Base-by-base conservation (phyloP, 208 protist species). In the Lotmaria passim region DNA sequence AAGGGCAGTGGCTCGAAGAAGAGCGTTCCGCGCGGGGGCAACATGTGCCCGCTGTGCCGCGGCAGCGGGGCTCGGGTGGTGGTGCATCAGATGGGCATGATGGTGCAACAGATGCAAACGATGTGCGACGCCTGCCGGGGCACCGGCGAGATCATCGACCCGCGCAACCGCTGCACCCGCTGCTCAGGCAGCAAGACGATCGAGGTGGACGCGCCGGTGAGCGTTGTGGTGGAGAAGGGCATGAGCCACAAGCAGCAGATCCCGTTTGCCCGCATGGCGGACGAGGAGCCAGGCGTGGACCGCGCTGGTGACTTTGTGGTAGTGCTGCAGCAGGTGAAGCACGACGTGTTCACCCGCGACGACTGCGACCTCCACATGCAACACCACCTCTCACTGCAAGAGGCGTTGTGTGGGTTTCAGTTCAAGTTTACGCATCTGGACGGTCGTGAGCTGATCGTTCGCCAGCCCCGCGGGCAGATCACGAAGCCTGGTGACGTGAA, bases 31-130 rank as follows among this genome's bases (percentile, higher is more conserved):
- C 63, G 39, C 15, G 43, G 61, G 14, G 47, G 15, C 50, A 73
- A 64, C 10, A 53, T 60, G 23, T 99, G 98, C 75, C 58, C 69
- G 7, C 59, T 55, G 23, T 99, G 98, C 79, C 56, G 93, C n/a
- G 98, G 98, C 2, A 83, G 73, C 19, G 98, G 98, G 41, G 65
- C 90, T 24, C 82, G 90, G 21, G 64, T 98, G 24, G 66, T 96
- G 43, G 67, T 98, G 3, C 93, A 86, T 24, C 97, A 98, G 84
- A 85, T 98, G 82, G 98, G 95, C 11, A 97, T 98, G 81, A 98
- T 99, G 93, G 84, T 98, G 34, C 94, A 98, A 78, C 96, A 98
- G 77, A 72, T 98, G 52, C 88, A 93, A 47, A 71, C 66, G 15
- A 43, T 81, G 8, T 99, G 98, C 85, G 69, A 85, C 21, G 78